phyloP scores from a whole-genome alignment of 2,329 filamentous ascomycete species.

The Hypomyces perniciosus region DNA sequence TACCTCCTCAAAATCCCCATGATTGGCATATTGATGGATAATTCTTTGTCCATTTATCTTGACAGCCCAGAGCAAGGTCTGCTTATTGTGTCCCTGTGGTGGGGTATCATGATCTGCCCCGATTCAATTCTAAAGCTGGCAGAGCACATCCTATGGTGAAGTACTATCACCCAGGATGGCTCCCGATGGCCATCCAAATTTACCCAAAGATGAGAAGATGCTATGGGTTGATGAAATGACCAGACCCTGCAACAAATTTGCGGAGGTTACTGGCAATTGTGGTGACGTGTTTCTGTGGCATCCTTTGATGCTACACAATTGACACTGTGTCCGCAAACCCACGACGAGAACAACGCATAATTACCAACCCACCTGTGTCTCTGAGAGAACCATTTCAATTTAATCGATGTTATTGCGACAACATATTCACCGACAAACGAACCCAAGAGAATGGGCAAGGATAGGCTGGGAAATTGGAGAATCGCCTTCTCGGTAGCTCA shows the following conservation, averaged over 20 bases:
- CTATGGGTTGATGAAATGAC: conserved; percentile 39
- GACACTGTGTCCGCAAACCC: conserved; percentile 37
- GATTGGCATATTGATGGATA: conserved; percentile 67
- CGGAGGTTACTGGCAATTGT: conserved; percentile 45
- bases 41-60: conserved; percentile 65
- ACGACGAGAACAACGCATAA: conserved; percentile 15
- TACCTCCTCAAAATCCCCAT: conserved; percentile 46
- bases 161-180: conserved; percentile 62
- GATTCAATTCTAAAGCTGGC: conserved; percentile 53
- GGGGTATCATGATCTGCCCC: conserved; percentile 58
- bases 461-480: conserved; percentile 46
- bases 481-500: conserved; percentile 42
- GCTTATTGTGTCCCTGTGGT: conserved; percentile 62
- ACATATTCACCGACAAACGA: conserved; percentile 52
- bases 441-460: conserved; percentile 43
- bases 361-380: conserved; percentile 41
- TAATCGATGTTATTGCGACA: conserved; percentile 39
- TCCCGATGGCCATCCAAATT: conserved; percentile 44
- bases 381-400: conserved; percentile 48
- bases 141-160: conserved; percentile 52
- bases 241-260: conserved; percentile 38
- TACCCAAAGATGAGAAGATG: conserved; percentile 36
- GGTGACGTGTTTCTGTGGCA: conserved; percentile 54
- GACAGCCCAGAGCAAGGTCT: conserved; percentile 66
- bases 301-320: conserved; percentile 49